phyloP scores from a whole-genome alignment of 345 rosid species.

The Syzygium jambos region DNA sequence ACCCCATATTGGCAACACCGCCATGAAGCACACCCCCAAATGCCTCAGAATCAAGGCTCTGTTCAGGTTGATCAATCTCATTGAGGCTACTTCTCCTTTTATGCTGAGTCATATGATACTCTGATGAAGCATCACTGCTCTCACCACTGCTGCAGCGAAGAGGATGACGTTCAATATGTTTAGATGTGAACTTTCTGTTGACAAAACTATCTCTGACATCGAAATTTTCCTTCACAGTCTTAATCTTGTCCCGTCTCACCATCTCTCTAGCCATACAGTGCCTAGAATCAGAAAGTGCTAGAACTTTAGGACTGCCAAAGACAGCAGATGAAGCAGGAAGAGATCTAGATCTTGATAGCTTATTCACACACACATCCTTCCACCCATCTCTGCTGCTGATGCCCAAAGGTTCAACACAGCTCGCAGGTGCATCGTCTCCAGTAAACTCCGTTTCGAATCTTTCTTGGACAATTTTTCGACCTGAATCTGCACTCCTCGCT shows the following conservation, averaged over 20 bases:
- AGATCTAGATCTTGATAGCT: slow-evolving; percentile 61
- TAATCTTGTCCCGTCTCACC: slow-evolving; percentile 35
- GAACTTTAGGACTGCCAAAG: slow-evolving; percentile 33
- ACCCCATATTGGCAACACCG: slow-evolving; percentile 20
- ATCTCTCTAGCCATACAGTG: slow-evolving; percentile 37
- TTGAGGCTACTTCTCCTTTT: slow-evolving; percentile 16
- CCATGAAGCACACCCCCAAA: slow-evolving; percentile 18
- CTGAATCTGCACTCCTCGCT: slow-evolving; percentile 30
- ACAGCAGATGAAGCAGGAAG: slow-evolving; percentile 47
- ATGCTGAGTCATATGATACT: slow-evolving; percentile 19
- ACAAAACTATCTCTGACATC: slow-evolving; percentile 27
- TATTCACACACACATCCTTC: slow-evolving; percentile 50
- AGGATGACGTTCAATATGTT: slow-evolving; percentile 22
- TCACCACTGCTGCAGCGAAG: slow-evolving; percentile 11
- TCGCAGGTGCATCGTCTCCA: slow-evolving; percentile 12
- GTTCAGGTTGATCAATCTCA: slow-evolving; percentile 15
- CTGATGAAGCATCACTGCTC: slow-evolving; percentile 30
- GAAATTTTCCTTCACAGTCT: slow-evolving; percentile 28
- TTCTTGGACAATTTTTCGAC: slow-evolving; percentile 17
- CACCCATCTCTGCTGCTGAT: slow-evolving; percentile 97
- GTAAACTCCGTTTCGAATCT: slow-evolving; percentile 8
- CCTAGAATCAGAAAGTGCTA: slow-evolving; percentile 30
- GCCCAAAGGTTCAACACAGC: slow-evolving; percentile 57
- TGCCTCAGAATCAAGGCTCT: slow-evolving; percentile 26
- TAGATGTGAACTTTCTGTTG: slow-evolving; percentile 33